Conservation (phyloP, 2,329 filamentous ascomycete species). For the Hymenoscyphus fructigenus region DNA sequence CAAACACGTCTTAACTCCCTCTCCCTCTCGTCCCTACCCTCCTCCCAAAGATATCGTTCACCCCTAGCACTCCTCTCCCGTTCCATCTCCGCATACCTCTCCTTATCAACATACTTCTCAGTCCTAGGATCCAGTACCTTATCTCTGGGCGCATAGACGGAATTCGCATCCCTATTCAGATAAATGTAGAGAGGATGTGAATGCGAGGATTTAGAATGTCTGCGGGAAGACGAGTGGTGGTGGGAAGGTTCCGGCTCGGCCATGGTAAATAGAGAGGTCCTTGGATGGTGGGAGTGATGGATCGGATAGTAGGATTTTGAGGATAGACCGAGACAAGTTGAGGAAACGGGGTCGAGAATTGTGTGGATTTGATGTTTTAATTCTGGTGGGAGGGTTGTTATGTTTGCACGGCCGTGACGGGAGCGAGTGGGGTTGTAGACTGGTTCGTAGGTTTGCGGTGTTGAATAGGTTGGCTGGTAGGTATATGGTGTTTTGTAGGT, state of each 20-base stretch:
- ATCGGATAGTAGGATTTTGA: constrained; percentile 13
- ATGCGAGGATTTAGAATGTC: not conserved
- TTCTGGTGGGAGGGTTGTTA: constrained; percentile 10
- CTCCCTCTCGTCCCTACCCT: constrained; percentile 10
- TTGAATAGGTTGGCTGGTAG: not conserved
- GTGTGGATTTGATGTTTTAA: constrained; percentile 8
- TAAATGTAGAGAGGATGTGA: constrained; percentile 10
- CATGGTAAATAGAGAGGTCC: constrained; percentile 10
- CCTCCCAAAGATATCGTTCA: constrained; percentile 8
- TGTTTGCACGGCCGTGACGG: not conserved
- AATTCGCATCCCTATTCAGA: not conserved
- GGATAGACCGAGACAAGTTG: constrained; percentile 12
- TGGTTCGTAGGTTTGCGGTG: not conserved
- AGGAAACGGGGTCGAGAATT: constrained; percentile 10
- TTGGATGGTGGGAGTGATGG: constrained; percentile 8
- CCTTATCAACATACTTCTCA: constrained; percentile 7
- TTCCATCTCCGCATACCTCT: constrained; percentile 4
- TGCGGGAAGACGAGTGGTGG: not conserved
- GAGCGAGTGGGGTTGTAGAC: not conserved
- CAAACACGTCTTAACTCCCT: constrained; percentile 11
- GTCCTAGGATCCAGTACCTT: constrained; percentile 8
- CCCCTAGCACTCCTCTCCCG: constrained; percentile 5
- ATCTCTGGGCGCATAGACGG: constrained; percentile 1
- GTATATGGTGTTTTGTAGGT: not conserved
- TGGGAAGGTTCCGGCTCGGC: not conserved